These are phyloP conservation scores for Syncephalastrum racemosum DNA, from an alignment of 371 early-diverging fungal genomes.

Conservation along the genomic window DNA sequence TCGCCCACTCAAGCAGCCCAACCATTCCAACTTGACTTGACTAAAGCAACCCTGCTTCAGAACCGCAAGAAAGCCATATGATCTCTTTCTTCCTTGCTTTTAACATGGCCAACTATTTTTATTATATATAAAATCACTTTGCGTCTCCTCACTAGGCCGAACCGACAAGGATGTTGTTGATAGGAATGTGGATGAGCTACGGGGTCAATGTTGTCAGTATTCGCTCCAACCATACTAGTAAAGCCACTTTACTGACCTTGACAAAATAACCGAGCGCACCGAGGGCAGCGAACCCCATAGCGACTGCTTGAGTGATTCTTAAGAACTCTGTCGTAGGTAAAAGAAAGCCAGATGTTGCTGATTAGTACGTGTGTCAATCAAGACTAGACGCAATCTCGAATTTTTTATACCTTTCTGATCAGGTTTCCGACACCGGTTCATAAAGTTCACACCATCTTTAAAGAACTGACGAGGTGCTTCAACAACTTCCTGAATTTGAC, in stretches of 20 bases:
- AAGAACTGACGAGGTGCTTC: slow-evolving; percentile 89
- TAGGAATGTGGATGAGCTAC: slow-evolving; percentile 96
- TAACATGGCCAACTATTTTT: no score
- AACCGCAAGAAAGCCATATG: slow-evolving; percentile 28
- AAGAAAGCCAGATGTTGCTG: neutral
- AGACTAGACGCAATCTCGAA: neutral
- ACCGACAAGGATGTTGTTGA: slow-evolving; percentile 97
- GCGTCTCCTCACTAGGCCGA: slow-evolving; percentile 41
- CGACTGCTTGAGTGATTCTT: slow-evolving; percentile 91
- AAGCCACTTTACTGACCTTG: slow-evolving; percentile 57
- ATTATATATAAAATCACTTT: no score
- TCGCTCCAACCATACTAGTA: neutral
- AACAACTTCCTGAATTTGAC: slow-evolving; percentile 57
- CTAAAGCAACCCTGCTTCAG: slow-evolving; percentile 48
- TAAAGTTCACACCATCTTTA: slow-evolving; percentile 87
- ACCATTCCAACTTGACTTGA: slow-evolving; percentile 42
- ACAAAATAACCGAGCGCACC: slow-evolving; percentile 98
- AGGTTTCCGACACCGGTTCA: slow-evolving; percentile 96
- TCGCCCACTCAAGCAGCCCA: slow-evolving; percentile 3
- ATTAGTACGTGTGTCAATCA: neutral
- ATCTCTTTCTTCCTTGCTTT: neutral
- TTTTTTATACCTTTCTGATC: slow-evolving; percentile 81
- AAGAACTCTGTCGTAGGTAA: slow-evolving; percentile 74
- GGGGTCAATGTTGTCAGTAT: neutral
- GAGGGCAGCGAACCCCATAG: slow-evolving; percentile 96